A percentile compares a stretch with the other conserved stretches of the same genome.
Conservation (phyloP, 2,329 filamentous ascomycete genomes). For the Annulohypoxylon truncatum region DNA sequence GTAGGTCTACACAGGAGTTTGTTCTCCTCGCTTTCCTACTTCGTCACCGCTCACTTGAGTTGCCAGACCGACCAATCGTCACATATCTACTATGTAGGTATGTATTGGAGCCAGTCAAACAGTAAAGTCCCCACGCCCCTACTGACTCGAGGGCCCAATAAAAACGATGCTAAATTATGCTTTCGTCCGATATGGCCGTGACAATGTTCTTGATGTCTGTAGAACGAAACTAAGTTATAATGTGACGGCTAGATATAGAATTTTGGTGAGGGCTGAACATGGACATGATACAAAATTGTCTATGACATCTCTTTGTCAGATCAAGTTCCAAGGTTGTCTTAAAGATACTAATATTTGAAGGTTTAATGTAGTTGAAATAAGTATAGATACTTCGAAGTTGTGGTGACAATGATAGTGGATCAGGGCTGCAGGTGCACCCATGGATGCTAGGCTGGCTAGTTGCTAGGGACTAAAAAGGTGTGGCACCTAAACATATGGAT, state of each 20-base stretch:
- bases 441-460: constrained; percentile 25
- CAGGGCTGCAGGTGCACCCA: constrained; percentile 24
- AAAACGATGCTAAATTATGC: not conserved
- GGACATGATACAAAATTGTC: not conserved
- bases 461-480: constrained; percentile 38
- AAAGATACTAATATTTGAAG: not conserved
- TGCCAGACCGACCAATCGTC: not conserved
- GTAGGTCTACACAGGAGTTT: not conserved
- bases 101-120: not conserved
- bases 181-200: constrained; percentile 1
- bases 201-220: not conserved
- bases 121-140: constrained; percentile 6
- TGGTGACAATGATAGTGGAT: constrained; percentile 27
- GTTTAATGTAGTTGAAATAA: not conserved
- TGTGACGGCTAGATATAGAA: constrained; percentile 2
- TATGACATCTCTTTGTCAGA: not conserved
- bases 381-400: constrained; percentile 9
- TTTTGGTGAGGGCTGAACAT: not conserved
- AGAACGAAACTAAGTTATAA: no score
- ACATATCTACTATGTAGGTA: not conserved
- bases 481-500: constrained; percentile 58
- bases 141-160: not conserved
- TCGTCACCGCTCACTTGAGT: constrained; percentile 3
- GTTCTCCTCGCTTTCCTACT: not conserved
- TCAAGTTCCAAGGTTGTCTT: not conserved